Evolutionary conservation across 495 filamentous ascomycete species (phyloP).

Genomic region (Pyrenopolyporus hunteri): DNA sequence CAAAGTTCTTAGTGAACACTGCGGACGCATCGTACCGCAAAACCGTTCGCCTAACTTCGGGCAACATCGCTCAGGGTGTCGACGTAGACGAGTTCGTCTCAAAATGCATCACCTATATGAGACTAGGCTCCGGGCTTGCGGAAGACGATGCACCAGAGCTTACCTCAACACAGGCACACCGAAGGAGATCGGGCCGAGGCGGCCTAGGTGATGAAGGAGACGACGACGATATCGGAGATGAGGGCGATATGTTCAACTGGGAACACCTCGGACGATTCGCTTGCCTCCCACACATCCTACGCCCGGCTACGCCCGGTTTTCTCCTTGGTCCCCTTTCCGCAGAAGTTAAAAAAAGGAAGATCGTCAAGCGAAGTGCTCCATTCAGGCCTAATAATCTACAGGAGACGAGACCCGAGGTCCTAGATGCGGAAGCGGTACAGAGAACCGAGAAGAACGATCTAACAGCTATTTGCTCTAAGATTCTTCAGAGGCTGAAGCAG

Average conservation of each 20-base stretch:
- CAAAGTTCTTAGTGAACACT: conserved; percentile 76
- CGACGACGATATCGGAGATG: conserved; percentile 64
- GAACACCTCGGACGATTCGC: conserved; percentile 78
- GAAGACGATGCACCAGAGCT: conserved; percentile 50
- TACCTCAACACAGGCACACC: conserved; percentile 53
- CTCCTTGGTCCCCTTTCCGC: conserved; percentile 88
- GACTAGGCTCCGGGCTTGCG: conserved; percentile 56
- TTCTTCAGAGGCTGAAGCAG: conserved; percentile 56
- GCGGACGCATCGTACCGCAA: conserved; percentile 81
- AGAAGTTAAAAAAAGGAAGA: conserved; percentile 76
- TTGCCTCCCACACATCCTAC: conserved; percentile 70
- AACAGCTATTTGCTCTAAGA: conserved; percentile 68
- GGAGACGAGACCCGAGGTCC: conserved; percentile 74
- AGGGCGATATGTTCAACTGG: conserved; percentile 87
- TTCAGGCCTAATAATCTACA: conserved; percentile 66
- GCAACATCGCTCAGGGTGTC: conserved; percentile 70
- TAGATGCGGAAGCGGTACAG: conserved; percentile 72
- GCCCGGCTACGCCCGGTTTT: conserved; percentile 82
- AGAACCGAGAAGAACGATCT: conserved; percentile 76
- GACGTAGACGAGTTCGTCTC: conserved; percentile 94
- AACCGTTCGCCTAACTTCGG: conserved; percentile 70
- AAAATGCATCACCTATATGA: conserved; percentile 90
- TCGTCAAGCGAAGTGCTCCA: conserved; percentile 67
- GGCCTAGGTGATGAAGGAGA: conserved; percentile 45
- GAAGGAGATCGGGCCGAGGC: conserved; percentile 42